These are phyloP conservation scores for Sugiyamaella americana DNA, from an alignment of 805 yeast genomes.

Conservation along the genomic window DNA sequence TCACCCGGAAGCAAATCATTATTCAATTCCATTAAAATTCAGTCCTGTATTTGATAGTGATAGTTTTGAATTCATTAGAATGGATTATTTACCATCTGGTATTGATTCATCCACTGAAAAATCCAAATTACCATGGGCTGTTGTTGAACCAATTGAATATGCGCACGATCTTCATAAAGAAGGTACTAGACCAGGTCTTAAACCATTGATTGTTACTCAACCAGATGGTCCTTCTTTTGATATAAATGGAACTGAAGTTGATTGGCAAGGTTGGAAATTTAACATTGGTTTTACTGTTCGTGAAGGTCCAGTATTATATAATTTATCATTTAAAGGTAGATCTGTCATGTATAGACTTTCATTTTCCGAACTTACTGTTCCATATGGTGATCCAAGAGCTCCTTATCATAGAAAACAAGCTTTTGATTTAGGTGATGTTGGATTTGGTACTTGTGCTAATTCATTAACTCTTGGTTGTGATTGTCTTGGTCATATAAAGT, in stretches of 20 bases:
- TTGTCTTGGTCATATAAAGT: conserved; percentile 81
- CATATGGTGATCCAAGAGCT: conserved; percentile 71
- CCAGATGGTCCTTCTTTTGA: conserved; percentile 79
- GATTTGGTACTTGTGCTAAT: conserved; percentile 82
- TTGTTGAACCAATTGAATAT: conserved; percentile 7
- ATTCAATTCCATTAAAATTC: conserved; percentile 70
- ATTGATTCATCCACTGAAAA: conserved; percentile 6
- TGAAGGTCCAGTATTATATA: conserved; percentile 76
- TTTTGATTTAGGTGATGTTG: conserved; percentile 80
- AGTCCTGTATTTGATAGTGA: conserved; percentile 78
- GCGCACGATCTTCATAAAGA: conserved; percentile 7
- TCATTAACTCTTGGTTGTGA: conserved; percentile 75
- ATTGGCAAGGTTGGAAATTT: conserved; percentile 72
- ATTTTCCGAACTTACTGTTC: conserved; percentile 77
- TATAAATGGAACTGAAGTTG: conserved; percentile 61
- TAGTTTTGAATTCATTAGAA: conserved; percentile 58
- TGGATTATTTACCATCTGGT: conserved; percentile 71
- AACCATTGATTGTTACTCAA: conserved; percentile 66
- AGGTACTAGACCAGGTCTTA: conserved; percentile 53
- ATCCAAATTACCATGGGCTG: conserved; percentile 5
- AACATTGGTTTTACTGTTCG: conserved; percentile 82
- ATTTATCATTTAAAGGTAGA: conserved; percentile 67
- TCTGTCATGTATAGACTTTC: conserved; percentile 76
- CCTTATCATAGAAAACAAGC: conserved; percentile 86
- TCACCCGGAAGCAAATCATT: conserved; percentile 29